Base-by-base conservation (phyloP, 108 stramenopile species). In the Craspedostauros australis region DNA sequence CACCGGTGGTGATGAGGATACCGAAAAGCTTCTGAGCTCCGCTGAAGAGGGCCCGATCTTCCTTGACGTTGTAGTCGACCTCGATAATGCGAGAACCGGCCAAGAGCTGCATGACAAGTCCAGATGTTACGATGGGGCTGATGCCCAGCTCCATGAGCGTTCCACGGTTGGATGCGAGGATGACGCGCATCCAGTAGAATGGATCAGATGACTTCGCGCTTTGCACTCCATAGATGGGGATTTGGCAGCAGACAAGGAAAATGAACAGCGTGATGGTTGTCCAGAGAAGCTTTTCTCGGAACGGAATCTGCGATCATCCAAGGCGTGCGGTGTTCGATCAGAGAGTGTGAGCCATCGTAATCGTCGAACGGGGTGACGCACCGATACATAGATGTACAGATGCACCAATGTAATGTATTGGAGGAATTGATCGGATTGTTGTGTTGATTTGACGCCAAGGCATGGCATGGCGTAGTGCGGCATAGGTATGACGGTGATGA, bases 81-180 rank as follows among this genome's bases (percentile, higher is more conserved):
- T 98, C 96, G 46, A 99, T 99, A 71, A 99, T 90, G n/a, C 94
- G 71, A 27, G 89, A 85, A 50, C 98, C 95, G 22, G 91, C 94
- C 41, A 96, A 70, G 20, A 96, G 77, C 65, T 96, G 97, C 94
- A 96, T 95, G 52, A 96, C 89, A 30, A 96, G 66, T 31, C 93
- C 93, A 14, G 94, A 86, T 20, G 95, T 96, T 21, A 98, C 87
- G 54, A 98, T 95, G 55, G 98, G 98, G 36, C 81, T 77, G 70
- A 99, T 99, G 38, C 98, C 98, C 34, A 99, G 89, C 69, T 99
- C 98, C 98, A 99, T 99, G 28, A 99, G 86, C 29, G 98, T 99
- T 40, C 97, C 97, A 34, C 96, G 86, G 81, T 99, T 99, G 58
- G 97, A 98, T 25, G 98, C 98, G n/a, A 99, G 83, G 57, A 99